Evolutionary conservation across 1,284 basidiomycete species (phyloP).

Genomic region (Sparassis latifolia): DNA sequence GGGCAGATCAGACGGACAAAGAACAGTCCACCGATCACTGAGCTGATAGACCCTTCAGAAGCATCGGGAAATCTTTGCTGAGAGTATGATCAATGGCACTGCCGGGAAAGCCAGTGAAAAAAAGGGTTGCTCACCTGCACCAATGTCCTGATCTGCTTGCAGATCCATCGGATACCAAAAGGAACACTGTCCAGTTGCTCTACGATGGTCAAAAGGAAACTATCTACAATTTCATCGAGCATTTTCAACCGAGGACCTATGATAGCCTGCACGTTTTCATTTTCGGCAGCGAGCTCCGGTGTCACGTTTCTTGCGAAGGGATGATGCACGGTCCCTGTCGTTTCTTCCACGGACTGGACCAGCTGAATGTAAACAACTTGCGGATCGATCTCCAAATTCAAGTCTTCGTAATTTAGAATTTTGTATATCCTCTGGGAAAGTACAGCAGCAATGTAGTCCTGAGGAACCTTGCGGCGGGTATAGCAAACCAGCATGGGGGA

Average conservation of each 20-base stretch:
- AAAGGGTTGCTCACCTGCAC: constrained; percentile 62
- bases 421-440: constrained; percentile 86
- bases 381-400: constrained; percentile 98
- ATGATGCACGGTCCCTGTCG: constrained; percentile 84
- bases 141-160: constrained; percentile 97
- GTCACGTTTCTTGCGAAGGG: constrained; percentile 90
- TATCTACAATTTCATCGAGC: constrained; percentile 99
- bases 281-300: constrained; percentile 90
- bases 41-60: too few species aligned
- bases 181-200: constrained; percentile 97
- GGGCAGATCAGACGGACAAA: too few species aligned
- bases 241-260: constrained; percentile 94
- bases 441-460: too few species aligned
- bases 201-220: constrained; percentile 94
- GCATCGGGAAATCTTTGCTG: too few species aligned
- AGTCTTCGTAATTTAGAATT: constrained; percentile 96
- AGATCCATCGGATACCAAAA: constrained; percentile 99
- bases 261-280: constrained; percentile 94
- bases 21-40: too few species aligned
- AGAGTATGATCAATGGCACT: too few species aligned
- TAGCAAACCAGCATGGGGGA: constrained; percentile 24
- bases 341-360: constrained; percentile 97
- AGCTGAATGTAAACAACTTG: constrained; percentile 99
- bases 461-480: too few species aligned
- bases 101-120: not conserved